phyloP scores from a whole-genome alignment of 768 basidiomycete genomes.

The Tylopilus plumbeoviolaceoides region DNA sequence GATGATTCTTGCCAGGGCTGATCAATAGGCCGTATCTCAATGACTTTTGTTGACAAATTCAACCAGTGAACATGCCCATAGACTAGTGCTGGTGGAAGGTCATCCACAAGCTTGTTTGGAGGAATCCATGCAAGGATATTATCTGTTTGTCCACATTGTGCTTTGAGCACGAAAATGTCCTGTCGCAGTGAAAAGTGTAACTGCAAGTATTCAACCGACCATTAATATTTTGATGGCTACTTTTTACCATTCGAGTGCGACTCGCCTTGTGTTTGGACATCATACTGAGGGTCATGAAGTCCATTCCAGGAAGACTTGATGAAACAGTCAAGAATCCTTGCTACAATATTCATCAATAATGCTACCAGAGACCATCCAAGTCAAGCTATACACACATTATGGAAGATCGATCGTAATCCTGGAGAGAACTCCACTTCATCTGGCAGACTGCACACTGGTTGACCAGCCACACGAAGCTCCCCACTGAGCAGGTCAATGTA shows the following conservation, averaged over 20 bases:
- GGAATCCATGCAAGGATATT: neutral
- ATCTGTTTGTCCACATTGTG: neutral
- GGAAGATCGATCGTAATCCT: neutral
- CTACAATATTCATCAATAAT: too few relatives aligned
- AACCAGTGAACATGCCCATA: neutral
- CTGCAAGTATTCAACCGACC: neutral
- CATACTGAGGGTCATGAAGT: neutral
- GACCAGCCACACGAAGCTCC: neutral
- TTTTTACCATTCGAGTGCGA: neutral
- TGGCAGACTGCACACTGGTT: neutral
- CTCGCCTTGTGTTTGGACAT: neutral
- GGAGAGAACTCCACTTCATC: neutral
- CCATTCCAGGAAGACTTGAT: neutral
- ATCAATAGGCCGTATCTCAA: neutral
- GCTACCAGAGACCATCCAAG: too few relatives aligned
- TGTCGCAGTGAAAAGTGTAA: neutral
- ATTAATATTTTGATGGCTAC: neutral
- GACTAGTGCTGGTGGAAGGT: neutral
- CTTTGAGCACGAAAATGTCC: neutral
- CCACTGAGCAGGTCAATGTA: neutral
- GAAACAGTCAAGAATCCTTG: neutral
- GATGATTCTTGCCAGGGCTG: neutral
- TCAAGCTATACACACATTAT: neutral
- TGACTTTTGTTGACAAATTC: neutral
- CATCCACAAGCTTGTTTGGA: neutral